Evolutionary conservation across 305 asterid species (phyloP).

Genomic region (Solanum chacoense): DNA sequence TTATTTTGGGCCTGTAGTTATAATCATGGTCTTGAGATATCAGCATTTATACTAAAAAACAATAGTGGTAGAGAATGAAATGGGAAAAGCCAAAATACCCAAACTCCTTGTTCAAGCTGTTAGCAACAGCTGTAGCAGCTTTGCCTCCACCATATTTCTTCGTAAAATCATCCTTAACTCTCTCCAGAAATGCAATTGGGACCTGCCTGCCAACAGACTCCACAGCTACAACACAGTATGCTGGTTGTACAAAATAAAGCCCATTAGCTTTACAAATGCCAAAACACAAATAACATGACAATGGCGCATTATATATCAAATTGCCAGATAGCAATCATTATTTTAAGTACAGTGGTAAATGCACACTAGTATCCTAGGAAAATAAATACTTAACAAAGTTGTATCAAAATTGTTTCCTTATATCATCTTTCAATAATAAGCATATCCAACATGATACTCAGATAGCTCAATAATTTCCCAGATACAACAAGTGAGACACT

Average conservation of each 20-base stretch:
- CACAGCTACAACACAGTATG: conserved; percentile 68
- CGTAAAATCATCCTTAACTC: conserved; percentile 61
- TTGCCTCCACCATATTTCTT: conserved; percentile 60
- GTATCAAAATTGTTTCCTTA: background rate
- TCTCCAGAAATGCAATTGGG: conserved; percentile 58
- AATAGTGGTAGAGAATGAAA: background rate
- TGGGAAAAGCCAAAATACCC: conserved; percentile 24
- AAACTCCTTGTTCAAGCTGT: conserved; percentile 48
- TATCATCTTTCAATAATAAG: background rate
- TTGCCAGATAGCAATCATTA: background rate
- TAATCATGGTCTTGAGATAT: background rate
- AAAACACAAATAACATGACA: background rate
- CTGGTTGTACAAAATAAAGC: conserved; percentile 25
- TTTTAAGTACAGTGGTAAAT: background rate
- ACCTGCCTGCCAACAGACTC: conserved; percentile 59
- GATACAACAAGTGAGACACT: background rate
- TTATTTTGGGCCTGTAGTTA: conserved; percentile 42
- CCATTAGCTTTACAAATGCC: background rate
- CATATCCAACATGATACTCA: background rate
- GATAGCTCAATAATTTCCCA: background rate
- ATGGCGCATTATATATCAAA: background rate
- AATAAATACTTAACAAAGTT: background rate
- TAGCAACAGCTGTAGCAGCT: conserved; percentile 68
- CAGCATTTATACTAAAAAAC: background rate
- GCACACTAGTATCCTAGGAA: background rate